A percentile compares a stretch with the other conserved stretches of the same genome.
Evolutionary conservation across 1,284 basidiomycete species (phyloP).

Genomic region (Cryptococcus sp.): DNA sequence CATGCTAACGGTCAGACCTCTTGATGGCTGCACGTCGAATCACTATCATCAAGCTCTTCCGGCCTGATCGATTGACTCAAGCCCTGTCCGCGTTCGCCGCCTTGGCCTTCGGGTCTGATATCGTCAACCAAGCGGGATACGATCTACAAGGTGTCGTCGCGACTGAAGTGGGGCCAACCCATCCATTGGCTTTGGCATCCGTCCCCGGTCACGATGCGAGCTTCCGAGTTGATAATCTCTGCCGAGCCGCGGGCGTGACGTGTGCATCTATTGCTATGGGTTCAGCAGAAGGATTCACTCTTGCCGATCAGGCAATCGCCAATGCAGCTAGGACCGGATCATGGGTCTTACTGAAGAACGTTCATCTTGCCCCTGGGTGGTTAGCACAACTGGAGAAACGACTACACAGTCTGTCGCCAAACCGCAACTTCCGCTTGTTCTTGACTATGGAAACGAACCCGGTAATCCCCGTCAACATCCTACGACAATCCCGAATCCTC

Average conservation of each 20-base stretch:
- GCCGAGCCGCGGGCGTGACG: conserved; percentile 70
- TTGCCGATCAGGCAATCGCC: conserved; percentile 92
- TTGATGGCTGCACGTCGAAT: conserved; percentile 36
- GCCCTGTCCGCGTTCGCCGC: conserved; percentile 40
- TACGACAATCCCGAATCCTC: conserved; percentile 88
- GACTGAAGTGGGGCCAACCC: conserved; percentile 74
- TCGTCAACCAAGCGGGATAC: conserved; percentile 37
- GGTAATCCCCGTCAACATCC: conserved; percentile 86
- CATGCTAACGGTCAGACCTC: conserved; percentile 25
- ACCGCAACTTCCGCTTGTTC: conserved; percentile 90
- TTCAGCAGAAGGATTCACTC: conserved; percentile 92
- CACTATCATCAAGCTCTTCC: conserved; percentile 46
- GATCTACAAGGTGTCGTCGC: conserved; percentile 75
- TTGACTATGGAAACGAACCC: conserved; percentile 91
- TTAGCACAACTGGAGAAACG: conserved; percentile 93
- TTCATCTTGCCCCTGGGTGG: conserved; percentile 92
- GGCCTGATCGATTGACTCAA: conserved; percentile 45
- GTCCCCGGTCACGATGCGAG: conserved; percentile 96
- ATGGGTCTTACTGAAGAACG: conserved; percentile 95
- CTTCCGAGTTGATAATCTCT: conserved; percentile 87
- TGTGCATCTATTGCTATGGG: conserved; percentile 94
- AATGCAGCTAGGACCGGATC: conserved; percentile 84
- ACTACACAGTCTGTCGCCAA: conserved; percentile 84
- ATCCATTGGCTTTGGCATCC: conserved; percentile 86
- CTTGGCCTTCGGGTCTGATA: conserved; percentile 44